Base-by-base conservation (phyloP, 2,329 filamentous ascomycete genomes). In the Cytospora leucostoma region DNA sequence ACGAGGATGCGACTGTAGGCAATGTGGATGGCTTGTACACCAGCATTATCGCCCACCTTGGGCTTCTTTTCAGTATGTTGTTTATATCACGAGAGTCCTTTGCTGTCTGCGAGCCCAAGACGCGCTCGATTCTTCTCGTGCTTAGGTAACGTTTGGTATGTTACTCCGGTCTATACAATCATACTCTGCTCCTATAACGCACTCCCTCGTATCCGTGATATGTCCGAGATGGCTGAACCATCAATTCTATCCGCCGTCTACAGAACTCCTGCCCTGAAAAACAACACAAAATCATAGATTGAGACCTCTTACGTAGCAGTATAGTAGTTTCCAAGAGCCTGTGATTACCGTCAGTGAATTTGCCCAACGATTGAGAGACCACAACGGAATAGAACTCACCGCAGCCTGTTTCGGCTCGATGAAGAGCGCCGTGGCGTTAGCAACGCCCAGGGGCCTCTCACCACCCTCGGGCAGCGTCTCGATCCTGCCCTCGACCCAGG, bases 401-500 rank as follows among this genome's bases (percentile, higher is more conserved):
- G 86, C 85, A 65, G 93, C 93, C 73, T 91, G 85, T 76, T 87
- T 93, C 35, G 94, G 93, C 77, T 95, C 92, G 71, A 98, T 84
- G 74, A 96, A 98, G 69, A 99, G 77, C 3, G 89, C 93, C 72
- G 90, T 89, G 0, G 92, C 94, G 77, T 96, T 91, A 8, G 90
- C 92, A 64, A 97, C 75, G 55, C 93, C 82, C 17, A 82, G 77
- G 1, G 88, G 87, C 69, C 82, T 80, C 75, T 88, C 83, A 10
- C 86, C 85, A 38, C 86, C 80, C 69, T 79, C 79, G 33, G 85
- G 84, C 65, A 98, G 77, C 61, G 91, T 88, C 82, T 97, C 93
- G 70, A 98, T 88, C 69, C 86, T 85, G 1, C 92, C 95, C 77
- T 91, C 89, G 1, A 97, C 92, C 92, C 92, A 97, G 13, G 93